Conservation (phyloP, 306 rosid species). For the Prinsepia uniflora region DNA sequence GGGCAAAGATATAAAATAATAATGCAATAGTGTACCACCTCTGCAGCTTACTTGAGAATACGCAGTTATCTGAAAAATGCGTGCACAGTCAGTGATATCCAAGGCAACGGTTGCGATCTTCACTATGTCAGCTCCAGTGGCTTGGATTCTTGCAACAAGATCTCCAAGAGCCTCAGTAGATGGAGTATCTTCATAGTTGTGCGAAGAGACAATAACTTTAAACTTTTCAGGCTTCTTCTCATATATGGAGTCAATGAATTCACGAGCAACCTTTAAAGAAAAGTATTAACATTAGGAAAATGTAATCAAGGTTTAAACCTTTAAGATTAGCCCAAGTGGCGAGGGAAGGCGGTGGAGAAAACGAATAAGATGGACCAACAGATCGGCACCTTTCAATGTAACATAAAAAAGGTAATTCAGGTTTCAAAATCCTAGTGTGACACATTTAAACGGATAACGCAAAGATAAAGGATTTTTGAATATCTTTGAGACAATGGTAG, state of each 20-base stretch:
- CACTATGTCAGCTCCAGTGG: constrained; percentile 89
- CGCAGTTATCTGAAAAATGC: constrained; percentile 64
- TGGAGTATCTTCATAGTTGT: constrained; percentile 78
- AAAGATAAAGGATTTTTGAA: not conserved
- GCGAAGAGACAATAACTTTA: constrained; percentile 86
- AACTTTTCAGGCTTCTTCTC: constrained; percentile 54
- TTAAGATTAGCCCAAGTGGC: not conserved
- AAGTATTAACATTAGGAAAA: constrained; percentile 22
- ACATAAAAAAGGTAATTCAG: constrained; percentile 17
- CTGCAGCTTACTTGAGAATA: constrained; percentile 77
- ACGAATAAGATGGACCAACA: not conserved
- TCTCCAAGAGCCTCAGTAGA: constrained; percentile 83
- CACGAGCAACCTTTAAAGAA: constrained; percentile 68
- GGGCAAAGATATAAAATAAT: not conserved
- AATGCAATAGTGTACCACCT: constrained; percentile 18
- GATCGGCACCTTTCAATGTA: not conserved
- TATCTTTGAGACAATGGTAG: not conserved
- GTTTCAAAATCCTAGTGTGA: constrained; percentile 17
- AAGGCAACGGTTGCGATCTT: constrained; percentile 86
- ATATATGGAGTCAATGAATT: constrained; percentile 59
- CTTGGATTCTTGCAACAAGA: constrained; percentile 89
- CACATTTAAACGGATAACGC: constrained; percentile 12
- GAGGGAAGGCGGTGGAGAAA: not conserved
- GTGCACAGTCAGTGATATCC: constrained; percentile 83
- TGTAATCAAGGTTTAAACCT: constrained; percentile 10